These are phyloP conservation scores for Sugiyamaella marilandica DNA, from an alignment of 805 yeast species.

Conservation along the genomic window DNA sequence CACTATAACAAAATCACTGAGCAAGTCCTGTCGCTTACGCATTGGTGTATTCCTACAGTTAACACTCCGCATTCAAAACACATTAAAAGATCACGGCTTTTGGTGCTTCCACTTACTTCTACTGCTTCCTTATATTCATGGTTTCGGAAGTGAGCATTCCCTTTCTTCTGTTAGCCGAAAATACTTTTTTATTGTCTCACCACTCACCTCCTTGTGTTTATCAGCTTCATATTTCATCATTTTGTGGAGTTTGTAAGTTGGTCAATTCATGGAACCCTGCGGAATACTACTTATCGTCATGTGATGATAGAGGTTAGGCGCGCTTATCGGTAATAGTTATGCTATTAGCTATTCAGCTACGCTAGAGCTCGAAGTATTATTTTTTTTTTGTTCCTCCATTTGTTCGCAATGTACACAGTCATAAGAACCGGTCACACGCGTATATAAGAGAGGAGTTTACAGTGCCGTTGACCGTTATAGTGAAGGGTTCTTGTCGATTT, in stretches of 20 bases:
- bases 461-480: too few species aligned
- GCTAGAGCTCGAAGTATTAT: too few species aligned
- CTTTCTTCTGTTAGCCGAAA: slow-evolving; percentile 16
- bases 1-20: too few species aligned
- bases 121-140: slow-evolving; percentile 28
- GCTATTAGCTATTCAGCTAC: too few species aligned
- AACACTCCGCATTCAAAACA: not conserved
- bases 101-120: slow-evolving; percentile 16
- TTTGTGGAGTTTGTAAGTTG: not conserved
- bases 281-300: not conserved
- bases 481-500: too few species aligned
- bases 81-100: too few species aligned
- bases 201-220: slow-evolving; percentile 11
- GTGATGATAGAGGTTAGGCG: slow-evolving; percentile 3
- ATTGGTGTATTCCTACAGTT: slow-evolving; percentile 23
- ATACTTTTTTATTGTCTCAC: not conserved
- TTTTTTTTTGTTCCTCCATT: too few species aligned
- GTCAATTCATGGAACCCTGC: not conserved
- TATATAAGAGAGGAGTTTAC: too few species aligned
- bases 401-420: too few species aligned
- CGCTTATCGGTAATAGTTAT: not conserved
- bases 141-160: slow-evolving; percentile 26
- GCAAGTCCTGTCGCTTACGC: slow-evolving; percentile 23
- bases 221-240: not conserved
- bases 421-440: too few species aligned